A percentile compares a stretch with the other conserved stretches of the same genome.
Evolutionary conservation across 176 grass and related monocot genomes (phyloP).

Genomic region (Carex cristatella): DNA sequence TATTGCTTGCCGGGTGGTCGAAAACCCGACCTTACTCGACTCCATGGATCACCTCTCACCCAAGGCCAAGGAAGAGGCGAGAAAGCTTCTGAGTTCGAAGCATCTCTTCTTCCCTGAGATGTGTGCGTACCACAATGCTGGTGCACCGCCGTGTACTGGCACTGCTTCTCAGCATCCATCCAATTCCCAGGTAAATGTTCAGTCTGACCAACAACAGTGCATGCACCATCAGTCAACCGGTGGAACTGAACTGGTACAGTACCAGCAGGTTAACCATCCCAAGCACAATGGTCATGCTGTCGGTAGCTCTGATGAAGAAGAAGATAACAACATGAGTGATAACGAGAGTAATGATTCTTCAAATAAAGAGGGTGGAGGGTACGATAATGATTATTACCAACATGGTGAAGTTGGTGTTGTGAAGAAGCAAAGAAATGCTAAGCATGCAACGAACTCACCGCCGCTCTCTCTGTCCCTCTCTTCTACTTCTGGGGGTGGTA

Average conservation of each 20-base stretch:
- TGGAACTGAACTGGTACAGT: not conserved
- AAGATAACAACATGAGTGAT: slow-evolving; percentile 50
- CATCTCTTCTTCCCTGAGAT: slow-evolving; percentile 97
- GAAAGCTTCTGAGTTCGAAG: slow-evolving; percentile 91
- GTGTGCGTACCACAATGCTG: slow-evolving; percentile 84
- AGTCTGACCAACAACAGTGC: slow-evolving; percentile 26
- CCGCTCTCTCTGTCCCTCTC: slow-evolving; percentile 33
- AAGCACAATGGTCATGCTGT: slow-evolving; percentile 3
- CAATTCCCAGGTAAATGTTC: slow-evolving; percentile 7
- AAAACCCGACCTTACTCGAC: slow-evolving; percentile 67
- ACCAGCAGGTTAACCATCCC: slow-evolving; percentile 1
- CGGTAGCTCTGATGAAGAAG: slow-evolving; percentile 20
- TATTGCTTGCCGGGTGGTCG: slow-evolving; percentile 72
- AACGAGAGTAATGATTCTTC: slow-evolving; percentile 24
- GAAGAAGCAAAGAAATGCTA: not conserved
- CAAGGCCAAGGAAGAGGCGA: slow-evolving; percentile 80
- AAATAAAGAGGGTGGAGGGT: slow-evolving; percentile 27
- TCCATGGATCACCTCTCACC: slow-evolving; percentile 48
- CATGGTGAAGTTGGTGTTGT: not conserved
- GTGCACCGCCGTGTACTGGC: not conserved
- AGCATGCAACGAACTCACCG: not conserved
- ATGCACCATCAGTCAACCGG: slow-evolving; percentile 33
- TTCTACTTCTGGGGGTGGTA: slow-evolving; percentile 10
- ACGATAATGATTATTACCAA: slow-evolving; percentile 11
- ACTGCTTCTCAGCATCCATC: not conserved